Conservation (phyloP, 169 alveolate species). For the Plasmodium falciparum region DNA sequence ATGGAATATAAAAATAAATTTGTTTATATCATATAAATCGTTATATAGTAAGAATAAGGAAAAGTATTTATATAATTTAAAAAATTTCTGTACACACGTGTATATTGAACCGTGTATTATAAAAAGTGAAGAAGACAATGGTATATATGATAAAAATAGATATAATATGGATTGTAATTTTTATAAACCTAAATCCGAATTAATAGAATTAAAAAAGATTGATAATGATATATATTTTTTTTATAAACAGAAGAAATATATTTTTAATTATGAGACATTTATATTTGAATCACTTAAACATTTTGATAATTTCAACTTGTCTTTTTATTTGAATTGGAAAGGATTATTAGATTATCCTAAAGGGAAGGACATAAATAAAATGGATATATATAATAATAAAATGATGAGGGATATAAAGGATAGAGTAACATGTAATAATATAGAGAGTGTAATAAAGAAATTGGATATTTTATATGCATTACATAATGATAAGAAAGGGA, state of each 20-base stretch:
- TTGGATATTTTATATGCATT: constrained; percentile 32
- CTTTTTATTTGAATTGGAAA: constrained; percentile 76
- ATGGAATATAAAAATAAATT: constrained; percentile 39
- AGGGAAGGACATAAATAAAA: neutral
- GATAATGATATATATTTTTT: constrained; percentile 71
- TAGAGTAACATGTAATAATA: constrained; percentile 15
- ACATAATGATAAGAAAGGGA: neutral
- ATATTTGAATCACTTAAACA: constrained; percentile 82
- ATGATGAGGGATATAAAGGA: constrained; percentile 51
- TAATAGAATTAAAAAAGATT: constrained; percentile 76
- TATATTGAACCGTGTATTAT: constrained; percentile 38
- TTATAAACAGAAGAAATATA: constrained; percentile 81
- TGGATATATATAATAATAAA: neutral
- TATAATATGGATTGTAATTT: constrained; percentile 58
- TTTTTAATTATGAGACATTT: constrained; percentile 69
- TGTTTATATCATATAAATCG: constrained; percentile 14
- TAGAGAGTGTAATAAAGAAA: neutral
- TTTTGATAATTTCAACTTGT: constrained; percentile 78
- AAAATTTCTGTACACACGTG: constrained; percentile 53
- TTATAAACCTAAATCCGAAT: constrained; percentile 48
- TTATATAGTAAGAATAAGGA: constrained; percentile 7
- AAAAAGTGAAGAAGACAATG: neutral
- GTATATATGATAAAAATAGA: constrained; percentile 24
- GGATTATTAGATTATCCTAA: constrained; percentile 74
- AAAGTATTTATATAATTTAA: constrained; percentile 36